phyloP scores from a whole-genome alignment of 805 yeast genomes.

The Candida koratica region DNA sequence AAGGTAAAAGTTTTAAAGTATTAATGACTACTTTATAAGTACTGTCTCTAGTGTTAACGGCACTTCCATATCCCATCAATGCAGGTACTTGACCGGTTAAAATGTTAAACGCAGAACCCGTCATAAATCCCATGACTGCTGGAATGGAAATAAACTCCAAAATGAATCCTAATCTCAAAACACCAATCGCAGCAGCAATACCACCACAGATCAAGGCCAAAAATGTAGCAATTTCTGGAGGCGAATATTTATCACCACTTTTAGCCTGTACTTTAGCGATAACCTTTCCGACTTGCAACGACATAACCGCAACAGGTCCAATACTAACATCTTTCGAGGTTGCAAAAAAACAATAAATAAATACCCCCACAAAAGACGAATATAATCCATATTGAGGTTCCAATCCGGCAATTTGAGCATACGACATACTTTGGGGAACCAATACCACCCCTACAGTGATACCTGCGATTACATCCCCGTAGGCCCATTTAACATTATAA shows the following conservation, averaged over 20 bases:
- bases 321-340: constrained; percentile 93
- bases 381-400: constrained; percentile 83
- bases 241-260: constrained; percentile 44
- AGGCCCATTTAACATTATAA: constrained; percentile 76
- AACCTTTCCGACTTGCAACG: constrained; percentile 76
- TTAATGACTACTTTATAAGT: constrained; percentile 68
- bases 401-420: constrained; percentile 81
- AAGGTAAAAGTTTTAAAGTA: constrained; percentile 65
- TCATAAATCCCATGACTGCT: constrained; percentile 91
- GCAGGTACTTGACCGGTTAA: constrained; percentile 82
- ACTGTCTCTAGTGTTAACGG: constrained; percentile 68
- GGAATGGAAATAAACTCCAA: constrained; percentile 87
- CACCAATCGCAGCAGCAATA: constrained; percentile 76
- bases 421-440: constrained; percentile 95
- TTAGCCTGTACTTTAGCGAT: constrained; percentile 54
- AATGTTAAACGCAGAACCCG: constrained; percentile 87
- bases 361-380: constrained; percentile 88
- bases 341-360: constrained; percentile 85
- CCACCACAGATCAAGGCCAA: constrained; percentile 81
- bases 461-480: constrained; percentile 85
- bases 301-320: constrained; percentile 97
- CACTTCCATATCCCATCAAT: constrained; percentile 67
- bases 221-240: constrained; percentile 75
- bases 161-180: constrained; percentile 80
- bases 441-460: constrained; percentile 88